These are phyloP conservation scores for Suhomyces kunorum DNA, from an alignment of 1,139 yeast species.

Conservation along the genomic window DNA sequence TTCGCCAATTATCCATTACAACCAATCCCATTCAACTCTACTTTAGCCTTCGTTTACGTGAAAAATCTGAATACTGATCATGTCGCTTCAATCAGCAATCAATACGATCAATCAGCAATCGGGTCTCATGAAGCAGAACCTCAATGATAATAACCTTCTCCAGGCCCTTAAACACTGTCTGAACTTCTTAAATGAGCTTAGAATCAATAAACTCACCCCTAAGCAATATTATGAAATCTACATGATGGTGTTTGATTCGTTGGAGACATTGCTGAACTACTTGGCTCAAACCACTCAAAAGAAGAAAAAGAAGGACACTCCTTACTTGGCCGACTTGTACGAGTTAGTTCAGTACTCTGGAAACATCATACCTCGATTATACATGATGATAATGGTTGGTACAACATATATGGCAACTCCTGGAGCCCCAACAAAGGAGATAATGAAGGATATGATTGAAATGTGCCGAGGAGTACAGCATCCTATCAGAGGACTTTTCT, in stretches of 20 bases:
- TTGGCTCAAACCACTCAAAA: constrained; percentile 58
- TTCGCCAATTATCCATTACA: too few species aligned
- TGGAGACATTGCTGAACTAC: constrained; percentile 67
- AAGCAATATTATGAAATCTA: constrained; percentile 93
- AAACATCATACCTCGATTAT: constrained; percentile 86
- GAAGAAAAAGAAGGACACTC: constrained; percentile 29
- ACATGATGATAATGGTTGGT: constrained; percentile 94
- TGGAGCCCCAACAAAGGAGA: constrained; percentile 81
- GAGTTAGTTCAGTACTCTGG: constrained; percentile 96
- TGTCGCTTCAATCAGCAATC: constrained; percentile 52
- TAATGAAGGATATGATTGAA: constrained; percentile 94
- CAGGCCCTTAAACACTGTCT: constrained; percentile 90
- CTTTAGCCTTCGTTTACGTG: not conserved
- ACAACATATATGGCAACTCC: constrained; percentile 79
- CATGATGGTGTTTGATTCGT: constrained; percentile 80
- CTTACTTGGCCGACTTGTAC: constrained; percentile 86
- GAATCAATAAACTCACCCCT: constrained; percentile 77
- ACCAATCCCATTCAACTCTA: not conserved
- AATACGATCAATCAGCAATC: constrained; percentile 69
- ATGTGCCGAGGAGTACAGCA: constrained; percentile 99
- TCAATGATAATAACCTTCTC: constrained; percentile 71
- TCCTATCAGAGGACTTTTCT: constrained; percentile 85
- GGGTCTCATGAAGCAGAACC: constrained; percentile 71
- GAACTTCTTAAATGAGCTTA: constrained; percentile 74
- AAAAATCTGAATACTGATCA: not conserved